Evolutionary conservation across 2,329 filamentous ascomycete genomes (phyloP), one percentile per base, ranked within the genome.

Genomic region (Aspergillus spinulosporus): DNA sequence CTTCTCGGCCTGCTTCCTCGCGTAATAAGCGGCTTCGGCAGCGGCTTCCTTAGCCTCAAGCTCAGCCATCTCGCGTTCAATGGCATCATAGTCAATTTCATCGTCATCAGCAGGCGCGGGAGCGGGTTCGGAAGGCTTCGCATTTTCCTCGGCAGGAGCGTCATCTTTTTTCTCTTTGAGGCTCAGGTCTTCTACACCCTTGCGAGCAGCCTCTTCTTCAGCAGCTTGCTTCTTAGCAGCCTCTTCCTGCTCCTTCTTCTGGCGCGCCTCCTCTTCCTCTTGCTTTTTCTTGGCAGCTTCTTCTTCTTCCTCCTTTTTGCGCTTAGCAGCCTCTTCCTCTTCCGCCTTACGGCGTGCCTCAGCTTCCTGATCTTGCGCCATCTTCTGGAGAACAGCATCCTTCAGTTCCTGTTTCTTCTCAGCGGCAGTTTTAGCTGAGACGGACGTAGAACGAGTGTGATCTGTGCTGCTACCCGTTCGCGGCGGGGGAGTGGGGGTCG

Each of bases 321-420:
- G 21, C 21, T 21, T 21, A 21, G 21, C 21, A 21, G 21, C 21
- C 21, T 21, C 21, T 21, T 21, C 21, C 21, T 62, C 58, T 12
- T 62, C 61, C 64, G 80, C 80, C 52, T 76, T 71, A 59, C 72
- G 72, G 57, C 78, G 78, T 54, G 79, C 74, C 52, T 73, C 74
- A 40, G 74, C 21, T 21, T 21, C 79, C 54, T 85, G 84, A 51
- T 84, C 83, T 69, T 87, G 85, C 58, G 79, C 76, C 63, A 82
- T 80, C 66, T 78, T 79, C 63, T 77, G 73, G 29, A 74, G 75
- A 52, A 81, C 75, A 9, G 76, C 74, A 56, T 80, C 77, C 69
- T 82, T 83, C 69, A 96, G 87, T 70, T 90, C 88, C 71, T 89
- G 86, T 73, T 88, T 88, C 61, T 90, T 90, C 76, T 96, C 89